phyloP scores from a whole-genome alignment of 495 filamentous ascomycete genomes.

The Trichoderma erinaceum region DNA sequence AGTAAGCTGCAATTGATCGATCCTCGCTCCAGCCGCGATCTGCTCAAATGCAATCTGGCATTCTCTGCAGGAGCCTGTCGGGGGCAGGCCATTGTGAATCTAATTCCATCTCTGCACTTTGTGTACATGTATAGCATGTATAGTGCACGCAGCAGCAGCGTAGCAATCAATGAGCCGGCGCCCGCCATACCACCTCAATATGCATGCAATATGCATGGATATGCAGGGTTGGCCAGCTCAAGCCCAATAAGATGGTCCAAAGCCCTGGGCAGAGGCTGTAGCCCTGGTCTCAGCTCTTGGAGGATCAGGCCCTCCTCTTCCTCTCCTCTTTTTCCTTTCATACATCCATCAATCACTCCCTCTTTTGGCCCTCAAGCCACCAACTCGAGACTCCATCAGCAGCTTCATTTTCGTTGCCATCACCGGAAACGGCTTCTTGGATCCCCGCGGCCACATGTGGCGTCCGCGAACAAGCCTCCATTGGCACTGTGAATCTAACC shows the following conservation, averaged over 20 bases:
- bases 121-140: not conserved
- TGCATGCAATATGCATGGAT: not conserved
- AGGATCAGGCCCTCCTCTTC: not conserved
- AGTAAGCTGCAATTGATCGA: no score
- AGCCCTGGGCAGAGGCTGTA: not conserved
- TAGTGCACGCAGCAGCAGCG: not conserved
- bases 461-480: no score
- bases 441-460: no score
- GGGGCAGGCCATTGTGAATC: no score
- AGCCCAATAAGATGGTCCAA: not conserved
- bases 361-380: not conserved
- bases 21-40: no score
- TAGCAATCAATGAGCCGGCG: not conserved
- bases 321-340: not conserved
- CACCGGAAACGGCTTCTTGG: no score
- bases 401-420: not conserved
- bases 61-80: not conserved
- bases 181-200: not conserved
- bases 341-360: not conserved
- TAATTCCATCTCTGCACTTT: no score
- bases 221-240: conserved; percentile 7
- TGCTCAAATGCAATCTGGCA: not conserved
- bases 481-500: not conserved
- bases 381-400: not conserved
- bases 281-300: not conserved